Percentiles rank a stretch among this genome's conserved stretches.
Conservation (phyloP, 148 eudicot genomes). For the Chenopodium suecicum region DNA sequence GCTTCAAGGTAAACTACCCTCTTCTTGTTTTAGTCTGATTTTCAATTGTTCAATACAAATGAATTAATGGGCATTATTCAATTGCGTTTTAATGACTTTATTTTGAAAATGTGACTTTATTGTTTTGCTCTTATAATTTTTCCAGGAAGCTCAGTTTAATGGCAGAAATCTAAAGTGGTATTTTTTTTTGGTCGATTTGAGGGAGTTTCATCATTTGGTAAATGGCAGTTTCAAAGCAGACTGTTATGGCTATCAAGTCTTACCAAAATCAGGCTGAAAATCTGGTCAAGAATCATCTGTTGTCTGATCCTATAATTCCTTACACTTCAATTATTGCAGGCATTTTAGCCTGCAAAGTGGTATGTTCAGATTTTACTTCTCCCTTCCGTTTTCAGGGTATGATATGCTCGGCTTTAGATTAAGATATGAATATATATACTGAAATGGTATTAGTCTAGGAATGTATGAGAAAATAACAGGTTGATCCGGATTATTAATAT, state of each 20-base stretch:
- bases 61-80: background rate
- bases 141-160: conserved; percentile 11
- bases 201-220: conserved; percentile 1
- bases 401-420: too few relatives aligned
- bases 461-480: background rate
- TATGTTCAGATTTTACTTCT: conserved; percentile 28
- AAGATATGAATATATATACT: too few relatives aligned
- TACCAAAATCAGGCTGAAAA: conserved; percentile 78
- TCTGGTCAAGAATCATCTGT: conserved; percentile 68
- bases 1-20: background rate
- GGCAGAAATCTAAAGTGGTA: background rate
- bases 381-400: too few relatives aligned
- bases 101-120: too few relatives aligned
- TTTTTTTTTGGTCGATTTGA: background rate
- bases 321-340: conserved; percentile 81
- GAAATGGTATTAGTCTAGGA: background rate
- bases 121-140: background rate
- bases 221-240: conserved; percentile 56
- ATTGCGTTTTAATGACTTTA: background rate
- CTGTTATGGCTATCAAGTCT: conserved; percentile 57
- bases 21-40: background rate
- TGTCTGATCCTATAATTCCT: conserved; percentile 83
- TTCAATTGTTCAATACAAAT: background rate
- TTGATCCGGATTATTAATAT: too few relatives aligned
- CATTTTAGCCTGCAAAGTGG: conserved; percentile 79